Evolutionary conservation across 2,329 filamentous ascomycete species (phyloP).

Genomic region (Clarireedia sp.): DNA sequence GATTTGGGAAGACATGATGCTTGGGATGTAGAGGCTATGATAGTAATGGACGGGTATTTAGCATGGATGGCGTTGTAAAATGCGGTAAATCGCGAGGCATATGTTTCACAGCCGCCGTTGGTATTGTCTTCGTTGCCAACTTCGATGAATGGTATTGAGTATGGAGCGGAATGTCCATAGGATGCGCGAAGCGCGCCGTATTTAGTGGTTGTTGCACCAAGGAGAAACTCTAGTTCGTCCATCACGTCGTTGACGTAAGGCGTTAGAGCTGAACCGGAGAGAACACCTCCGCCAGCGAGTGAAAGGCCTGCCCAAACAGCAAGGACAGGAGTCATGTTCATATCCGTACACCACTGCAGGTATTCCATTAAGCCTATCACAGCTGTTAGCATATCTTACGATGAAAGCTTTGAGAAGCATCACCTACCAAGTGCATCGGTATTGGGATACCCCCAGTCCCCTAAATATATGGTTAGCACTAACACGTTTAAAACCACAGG

Average conservation of each 20-base stretch:
- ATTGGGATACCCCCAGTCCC: slow-evolving; percentile 33
- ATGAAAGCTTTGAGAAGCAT: background rate
- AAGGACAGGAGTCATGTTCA: slow-evolving; percentile 38
- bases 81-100: slow-evolving; percentile 35
- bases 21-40: slow-evolving; percentile 28
- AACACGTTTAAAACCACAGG: too few species aligned
- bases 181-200: slow-evolving; percentile 39
- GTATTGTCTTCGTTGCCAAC: slow-evolving; percentile 34
- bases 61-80: slow-evolving; percentile 39
- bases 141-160: slow-evolving; percentile 40
- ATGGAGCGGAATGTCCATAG: slow-evolving; percentile 42
- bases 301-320: slow-evolving; percentile 39
- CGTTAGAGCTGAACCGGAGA: slow-evolving; percentile 33
- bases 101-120: slow-evolving; percentile 30
- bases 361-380: slow-evolving; percentile 13
- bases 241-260: slow-evolving; percentile 40
- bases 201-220: slow-evolving; percentile 34
- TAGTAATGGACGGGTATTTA: slow-evolving; percentile 34
- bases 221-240: slow-evolving; percentile 44
- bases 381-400: background rate
- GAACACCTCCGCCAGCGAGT: slow-evolving; percentile 31
- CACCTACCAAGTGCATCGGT: slow-evolving; percentile 40
- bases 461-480: background rate
- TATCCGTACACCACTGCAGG: slow-evolving; percentile 36
- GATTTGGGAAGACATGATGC: slow-evolving; percentile 9